Evolutionary conservation across 1,139 yeast genomes (phyloP).

Genomic region (Suhomyces bribrorum): DNA sequence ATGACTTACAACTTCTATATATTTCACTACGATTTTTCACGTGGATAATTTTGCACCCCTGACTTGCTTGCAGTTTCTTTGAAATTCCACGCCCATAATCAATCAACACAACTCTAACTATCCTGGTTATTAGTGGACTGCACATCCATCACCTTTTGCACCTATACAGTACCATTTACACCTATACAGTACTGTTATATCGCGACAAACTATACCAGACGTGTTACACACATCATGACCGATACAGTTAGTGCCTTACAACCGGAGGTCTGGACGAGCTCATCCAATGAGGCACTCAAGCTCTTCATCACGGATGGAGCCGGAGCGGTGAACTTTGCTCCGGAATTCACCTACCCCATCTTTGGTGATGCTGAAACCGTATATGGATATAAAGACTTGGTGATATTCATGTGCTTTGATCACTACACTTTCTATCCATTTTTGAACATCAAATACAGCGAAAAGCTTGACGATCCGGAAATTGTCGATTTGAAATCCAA

Average conservation of each 20-base stretch:
- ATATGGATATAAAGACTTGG: slow-evolving; percentile 76
- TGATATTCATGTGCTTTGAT: slow-evolving; percentile 49
- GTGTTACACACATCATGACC: slow-evolving; percentile 5
- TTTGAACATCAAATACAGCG: slow-evolving; percentile 56
- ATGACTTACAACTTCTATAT: no score
- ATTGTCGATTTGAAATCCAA: slow-evolving; percentile 55
- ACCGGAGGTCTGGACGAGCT: slow-evolving; percentile 21
- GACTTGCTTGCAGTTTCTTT: no score
- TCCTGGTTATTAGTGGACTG: no score
- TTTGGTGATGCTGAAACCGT: slow-evolving; percentile 90
- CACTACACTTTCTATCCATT: slow-evolving; percentile 49
- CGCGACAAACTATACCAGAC: not conserved
- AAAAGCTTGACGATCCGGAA: slow-evolving; percentile 51
- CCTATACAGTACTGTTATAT: no score
- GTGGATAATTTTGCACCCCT: no score
- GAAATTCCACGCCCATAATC: no score
- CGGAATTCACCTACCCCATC: slow-evolving; percentile 86
- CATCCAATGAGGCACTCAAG: slow-evolving; percentile 19
- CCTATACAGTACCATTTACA: no score
- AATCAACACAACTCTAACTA: no score
- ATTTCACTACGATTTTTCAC: no score
- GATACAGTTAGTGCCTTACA: slow-evolving; percentile 15
- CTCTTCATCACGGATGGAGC: slow-evolving; percentile 48
- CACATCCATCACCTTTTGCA: no score
- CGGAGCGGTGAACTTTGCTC: slow-evolving; percentile 60